A percentile compares a stretch with the other conserved stretches of the same genome.
These are phyloP conservation scores for Sordariomycetes sp. DNA, from an alignment of 2,329 filamentous ascomycete species.

Conservation along the genomic window DNA sequence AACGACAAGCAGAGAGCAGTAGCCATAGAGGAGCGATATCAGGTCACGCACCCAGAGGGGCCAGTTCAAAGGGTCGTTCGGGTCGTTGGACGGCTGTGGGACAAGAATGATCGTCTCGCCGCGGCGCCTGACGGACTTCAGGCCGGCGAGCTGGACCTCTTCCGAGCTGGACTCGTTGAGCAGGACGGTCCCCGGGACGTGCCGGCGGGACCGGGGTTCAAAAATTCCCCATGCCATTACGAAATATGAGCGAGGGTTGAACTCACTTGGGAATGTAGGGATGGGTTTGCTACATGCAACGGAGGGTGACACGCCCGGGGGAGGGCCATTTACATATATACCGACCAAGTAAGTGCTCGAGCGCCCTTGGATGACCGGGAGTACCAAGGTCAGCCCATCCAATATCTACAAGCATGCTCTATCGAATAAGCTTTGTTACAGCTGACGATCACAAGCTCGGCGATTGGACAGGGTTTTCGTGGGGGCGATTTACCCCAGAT, in stretches of 20 bases:
- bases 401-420: too few relatives aligned
- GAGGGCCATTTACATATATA: too few relatives aligned
- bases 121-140: neutral
- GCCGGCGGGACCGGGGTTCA: neutral
- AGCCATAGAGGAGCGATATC: neutral
- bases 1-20: neutral
- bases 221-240: neutral
- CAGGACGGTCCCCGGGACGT: neutral
- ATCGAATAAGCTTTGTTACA: too few relatives aligned
- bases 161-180: neutral
- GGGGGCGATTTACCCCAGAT: too few relatives aligned
- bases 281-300: neutral
- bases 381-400: too few relatives aligned
- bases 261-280: neutral
- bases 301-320: too few relatives aligned
- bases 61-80: neutral
- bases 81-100: neutral
- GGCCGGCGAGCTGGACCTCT: neutral
- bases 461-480: too few relatives aligned
- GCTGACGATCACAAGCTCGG: too few relatives aligned
- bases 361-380: too few relatives aligned
- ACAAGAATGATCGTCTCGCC: neutral
- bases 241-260: neutral
- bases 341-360: too few relatives aligned
- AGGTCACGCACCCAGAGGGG: neutral